Evolutionary conservation across 345 rosid genomes (phyloP).

Genomic region (Brassica cretica): DNA sequence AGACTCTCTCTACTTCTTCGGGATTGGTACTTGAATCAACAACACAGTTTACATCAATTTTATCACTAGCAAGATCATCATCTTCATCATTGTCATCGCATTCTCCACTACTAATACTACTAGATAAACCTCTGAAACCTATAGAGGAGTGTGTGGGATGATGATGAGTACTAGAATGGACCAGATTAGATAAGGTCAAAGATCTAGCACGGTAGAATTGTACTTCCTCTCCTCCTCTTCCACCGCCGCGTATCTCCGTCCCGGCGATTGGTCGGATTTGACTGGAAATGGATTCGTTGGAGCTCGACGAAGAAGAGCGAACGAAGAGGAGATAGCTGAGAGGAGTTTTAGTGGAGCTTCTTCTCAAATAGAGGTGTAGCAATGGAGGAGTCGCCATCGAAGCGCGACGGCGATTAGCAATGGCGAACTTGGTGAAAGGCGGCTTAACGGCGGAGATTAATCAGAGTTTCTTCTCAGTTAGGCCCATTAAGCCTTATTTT

Average conservation of each 20-base stretch:
- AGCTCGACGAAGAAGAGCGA: slow-evolving; percentile 11
- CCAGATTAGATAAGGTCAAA: slow-evolving; percentile 60
- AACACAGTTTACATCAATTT: not conserved
- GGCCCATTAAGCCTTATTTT: slow-evolving; percentile 10
- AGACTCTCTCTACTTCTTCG: slow-evolving; percentile 63
- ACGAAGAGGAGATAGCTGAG: not conserved
- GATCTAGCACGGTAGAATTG: slow-evolving; percentile 45
- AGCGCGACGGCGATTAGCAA: slow-evolving; percentile 18
- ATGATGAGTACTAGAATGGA: slow-evolving; percentile 52
- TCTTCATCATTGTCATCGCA: not conserved
- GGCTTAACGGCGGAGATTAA: slow-evolving; percentile 16
- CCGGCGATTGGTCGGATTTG: slow-evolving; percentile 36
- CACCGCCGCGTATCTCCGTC: slow-evolving; percentile 15
- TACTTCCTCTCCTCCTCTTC: slow-evolving; percentile 49
- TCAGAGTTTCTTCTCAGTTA: not conserved
- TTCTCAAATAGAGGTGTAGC: slow-evolving; percentile 32
- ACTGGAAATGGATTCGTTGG: slow-evolving; percentile 46
- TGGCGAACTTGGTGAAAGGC: slow-evolving; percentile 17
- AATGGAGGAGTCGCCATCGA: slow-evolving; percentile 39
- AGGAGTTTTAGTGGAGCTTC: slow-evolving; percentile 21
- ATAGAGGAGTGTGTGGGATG: slow-evolving; percentile 28
- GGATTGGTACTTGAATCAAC: slow-evolving; percentile 42
- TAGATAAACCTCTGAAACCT: slow-evolving; percentile 43
- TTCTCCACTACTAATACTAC: slow-evolving; percentile 6
- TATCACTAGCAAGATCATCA: slow-evolving; percentile 18